A percentile compares a stretch with the other conserved stretches of the same genome.
These are phyloP conservation scores for Mortierella sp. DNA, from an alignment of 371 early-diverging fungal genomes.

Conservation along the genomic window DNA sequence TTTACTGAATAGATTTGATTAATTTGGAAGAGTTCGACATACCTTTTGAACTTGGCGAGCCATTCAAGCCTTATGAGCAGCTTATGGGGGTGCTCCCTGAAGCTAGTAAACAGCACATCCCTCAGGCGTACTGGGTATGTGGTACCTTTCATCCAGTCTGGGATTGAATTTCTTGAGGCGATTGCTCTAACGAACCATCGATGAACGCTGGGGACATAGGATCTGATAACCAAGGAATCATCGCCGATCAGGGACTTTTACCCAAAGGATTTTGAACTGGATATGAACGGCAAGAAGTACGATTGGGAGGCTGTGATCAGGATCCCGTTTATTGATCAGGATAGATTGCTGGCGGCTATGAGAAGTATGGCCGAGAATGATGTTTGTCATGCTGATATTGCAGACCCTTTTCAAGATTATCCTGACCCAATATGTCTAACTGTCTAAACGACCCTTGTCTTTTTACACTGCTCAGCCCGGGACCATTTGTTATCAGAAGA, in stretches of 20 bases:
- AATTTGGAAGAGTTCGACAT: slow-evolving; percentile 68
- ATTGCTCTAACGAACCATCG: not conserved
- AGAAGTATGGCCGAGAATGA: slow-evolving; percentile 43
- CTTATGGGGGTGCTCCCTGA: slow-evolving; percentile 98
- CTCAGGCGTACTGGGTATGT: slow-evolving; percentile 74
- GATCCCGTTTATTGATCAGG: slow-evolving; percentile 94
- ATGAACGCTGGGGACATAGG: slow-evolving; percentile 50
- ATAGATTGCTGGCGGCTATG: slow-evolving; percentile 86
- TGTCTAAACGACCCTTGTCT: not conserved
- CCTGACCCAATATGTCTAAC: too few relatives aligned
- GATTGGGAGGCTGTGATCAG: slow-evolving; percentile 98
- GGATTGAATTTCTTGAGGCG: not conserved
- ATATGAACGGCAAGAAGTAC: slow-evolving; percentile 98
- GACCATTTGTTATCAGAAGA: slow-evolving; percentile 76
- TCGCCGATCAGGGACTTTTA: slow-evolving; percentile 95
- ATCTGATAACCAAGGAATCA: slow-evolving; percentile 84
- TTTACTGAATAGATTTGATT: slow-evolving; percentile 65
- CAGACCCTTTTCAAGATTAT: too few relatives aligned
- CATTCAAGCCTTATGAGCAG: slow-evolving; percentile 97
- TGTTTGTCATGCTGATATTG: too few relatives aligned
- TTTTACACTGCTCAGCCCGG: slow-evolving; percentile 40
- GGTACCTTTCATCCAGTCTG: not conserved
- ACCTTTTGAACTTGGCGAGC: slow-evolving; percentile 84
- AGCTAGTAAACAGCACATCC: slow-evolving; percentile 81
- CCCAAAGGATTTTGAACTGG: slow-evolving; percentile 90